Evolutionary conservation across 805 yeast genomes (phyloP), one percentile per base, ranked within the genome.

Genomic region (Candida oleophila): DNA sequence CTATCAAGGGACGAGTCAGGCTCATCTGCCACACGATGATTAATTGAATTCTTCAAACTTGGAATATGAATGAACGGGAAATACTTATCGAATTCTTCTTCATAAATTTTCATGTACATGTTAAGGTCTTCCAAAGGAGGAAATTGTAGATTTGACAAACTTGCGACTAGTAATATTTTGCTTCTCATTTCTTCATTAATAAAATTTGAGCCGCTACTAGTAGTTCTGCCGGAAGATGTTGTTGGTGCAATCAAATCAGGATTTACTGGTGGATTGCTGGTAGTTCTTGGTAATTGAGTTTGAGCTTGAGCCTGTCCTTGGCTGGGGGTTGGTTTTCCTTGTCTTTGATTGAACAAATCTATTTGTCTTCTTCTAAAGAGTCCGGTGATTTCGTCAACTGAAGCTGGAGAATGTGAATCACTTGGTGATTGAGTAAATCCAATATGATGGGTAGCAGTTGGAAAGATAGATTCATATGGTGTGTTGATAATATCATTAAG

Each of bases 61-160:
- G 88, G 87, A 40, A 86, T 68, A 65, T 90, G 96, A 51, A 91
- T 80, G 61, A 90, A 89, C 20, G 95, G 91, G 65, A 89, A 85
- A 61, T 86, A 90, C 46, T 80, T 80, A 68, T 87, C 86, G 65
- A 89, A 90, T 57, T 89, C 90, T 43, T 77, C 74, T 53, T 81
- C 87, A 66, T 82, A 91, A 11, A 90, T 71, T n/a, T 79, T 75
- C 54, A 86, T 77, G 62, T 88, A 91, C 41, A 81, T 77, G 61
- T 89, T 90, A 55, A 91, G 68, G 54, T 90, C 96, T 19, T 80
- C 82, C 42, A 85, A 68, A 8, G 83, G 78, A 0, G 96, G 96
- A 54, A 90, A 84, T 54, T 86, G 83, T 14, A 75, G 66, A 18
- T 78, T 76, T 21, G 73, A 63, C 47, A 87, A 64, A 51, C 78